phyloP scores from a whole-genome alignment of 768 basidiomycete species.

The Favolaschia claudopus region DNA sequence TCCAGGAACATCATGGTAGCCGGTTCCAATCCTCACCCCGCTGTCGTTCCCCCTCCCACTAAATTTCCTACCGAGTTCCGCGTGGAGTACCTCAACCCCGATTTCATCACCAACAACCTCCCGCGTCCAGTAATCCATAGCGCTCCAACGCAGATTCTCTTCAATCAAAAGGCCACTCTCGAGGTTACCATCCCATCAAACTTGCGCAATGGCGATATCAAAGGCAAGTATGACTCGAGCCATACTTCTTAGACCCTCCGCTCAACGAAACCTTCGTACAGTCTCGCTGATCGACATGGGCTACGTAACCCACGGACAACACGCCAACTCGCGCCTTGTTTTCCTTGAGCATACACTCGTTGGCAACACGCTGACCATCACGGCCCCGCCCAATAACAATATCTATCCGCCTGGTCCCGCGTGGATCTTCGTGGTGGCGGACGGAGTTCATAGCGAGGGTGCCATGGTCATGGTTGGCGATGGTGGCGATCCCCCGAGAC shows the following conservation, averaged over 20 bases:
- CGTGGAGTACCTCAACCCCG: slow-evolving; percentile 42
- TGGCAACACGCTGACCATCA: slow-evolving; percentile 39
- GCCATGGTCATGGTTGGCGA: slow-evolving; percentile 24
- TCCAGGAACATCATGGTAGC: slow-evolving; percentile 57
- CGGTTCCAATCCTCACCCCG: slow-evolving; percentile 64
- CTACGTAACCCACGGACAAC: slow-evolving; percentile 45
- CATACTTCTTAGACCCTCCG: not conserved
- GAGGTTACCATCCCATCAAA: slow-evolving; percentile 40
- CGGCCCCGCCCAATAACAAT: slow-evolving; percentile 44
- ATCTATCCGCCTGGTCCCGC: slow-evolving; percentile 44
- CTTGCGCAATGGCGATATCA: slow-evolving; percentile 13
- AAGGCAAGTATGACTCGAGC: slow-evolving; percentile 23
- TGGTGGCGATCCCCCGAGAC: slow-evolving; percentile 21
- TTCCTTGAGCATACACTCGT: slow-evolving; percentile 42
- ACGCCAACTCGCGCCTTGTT: slow-evolving; percentile 43
- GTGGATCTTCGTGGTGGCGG: slow-evolving; percentile 20
- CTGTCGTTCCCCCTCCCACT: slow-evolving; percentile 38
- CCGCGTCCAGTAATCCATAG: slow-evolving; percentile 30
- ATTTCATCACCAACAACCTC: slow-evolving; percentile 36
- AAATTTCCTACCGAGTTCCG: slow-evolving; percentile 34
- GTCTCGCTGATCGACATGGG: slow-evolving; percentile 45
- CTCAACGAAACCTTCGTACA: slow-evolving; percentile 14
- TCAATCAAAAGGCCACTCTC: slow-evolving; percentile 41
- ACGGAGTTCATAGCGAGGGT: slow-evolving; percentile 22
- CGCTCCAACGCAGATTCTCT: slow-evolving; percentile 36